Percentiles rank a stretch among this genome's conserved stretches.
Conservation (phyloP, 805 yeast species). For the Isabelozyma gotoi region DNA sequence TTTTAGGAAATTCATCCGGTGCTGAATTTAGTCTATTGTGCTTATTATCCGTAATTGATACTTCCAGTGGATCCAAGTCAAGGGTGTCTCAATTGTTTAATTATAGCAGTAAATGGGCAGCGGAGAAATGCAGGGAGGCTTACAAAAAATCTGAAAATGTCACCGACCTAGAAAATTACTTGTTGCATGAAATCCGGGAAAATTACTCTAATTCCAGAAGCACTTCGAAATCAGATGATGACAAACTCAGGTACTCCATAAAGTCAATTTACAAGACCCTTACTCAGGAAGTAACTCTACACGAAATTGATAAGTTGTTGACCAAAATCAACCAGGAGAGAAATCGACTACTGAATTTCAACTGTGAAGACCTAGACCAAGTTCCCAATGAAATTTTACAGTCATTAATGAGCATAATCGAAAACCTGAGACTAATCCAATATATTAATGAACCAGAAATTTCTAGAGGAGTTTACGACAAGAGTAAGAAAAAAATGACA, state of each 20-base stretch:
- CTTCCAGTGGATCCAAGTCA: slow-evolving; percentile 15
- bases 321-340: not conserved
- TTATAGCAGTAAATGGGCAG: slow-evolving; percentile 12
- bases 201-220: not conserved
- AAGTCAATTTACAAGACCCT: slow-evolving; percentile 1
- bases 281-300: slow-evolving; percentile 4
- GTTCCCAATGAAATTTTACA: slow-evolving; percentile 38
- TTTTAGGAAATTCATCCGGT: slow-evolving; percentile 33
- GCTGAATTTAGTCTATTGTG: slow-evolving; percentile 32
- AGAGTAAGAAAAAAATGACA: slow-evolving; percentile 1
- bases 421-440: slow-evolving; percentile 28
- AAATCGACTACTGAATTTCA: not conserved
- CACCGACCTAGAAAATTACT: slow-evolving; percentile 2
- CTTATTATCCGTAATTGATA: slow-evolving; percentile 25
- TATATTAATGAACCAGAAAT: slow-evolving; percentile 19
- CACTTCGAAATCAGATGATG: slow-evolving; percentile 2
- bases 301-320: not conserved
- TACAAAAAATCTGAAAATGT: not conserved
- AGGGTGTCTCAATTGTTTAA: slow-evolving; percentile 30
- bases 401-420: slow-evolving; percentile 29
- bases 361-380: slow-evolving; percentile 1
- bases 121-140: not conserved
- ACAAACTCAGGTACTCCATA: not conserved
- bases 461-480: too few species aligned
- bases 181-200: slow-evolving; percentile 3